Percentiles rank a stretch among this genome's conserved stretches.
Conservation (phyloP, 2,329 filamentous ascomycete genomes). For the Paracorniculantispora psalliotae region DNA sequence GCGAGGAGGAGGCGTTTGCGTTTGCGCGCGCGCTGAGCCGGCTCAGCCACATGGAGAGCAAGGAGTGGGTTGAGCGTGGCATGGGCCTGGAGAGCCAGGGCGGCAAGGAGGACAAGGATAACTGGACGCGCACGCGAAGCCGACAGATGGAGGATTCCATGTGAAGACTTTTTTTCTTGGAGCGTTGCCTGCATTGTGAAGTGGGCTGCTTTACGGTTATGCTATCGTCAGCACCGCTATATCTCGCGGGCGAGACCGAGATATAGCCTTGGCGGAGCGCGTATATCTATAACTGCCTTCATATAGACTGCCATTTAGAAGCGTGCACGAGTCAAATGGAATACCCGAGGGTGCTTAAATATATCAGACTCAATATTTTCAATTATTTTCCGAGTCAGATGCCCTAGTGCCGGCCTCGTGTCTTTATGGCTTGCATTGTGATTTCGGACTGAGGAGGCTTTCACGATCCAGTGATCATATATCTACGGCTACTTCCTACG, state of each 20-base stretch:
- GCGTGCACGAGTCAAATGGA: not conserved
- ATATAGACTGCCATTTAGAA: not conserved
- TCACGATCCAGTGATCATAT: not conserved
- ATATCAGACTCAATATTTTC: not conserved
- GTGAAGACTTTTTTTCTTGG: slow-evolving; percentile 27
- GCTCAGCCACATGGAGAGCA: slow-evolving; percentile 86
- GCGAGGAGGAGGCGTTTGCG: slow-evolving; percentile 94
- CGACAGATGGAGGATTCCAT: slow-evolving; percentile 65
- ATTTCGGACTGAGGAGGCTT: not conserved
- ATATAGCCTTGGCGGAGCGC: not conserved
- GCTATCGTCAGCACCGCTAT: too few relatives aligned
- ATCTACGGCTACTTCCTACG: not conserved
- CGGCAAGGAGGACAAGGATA: slow-evolving; percentile 60
- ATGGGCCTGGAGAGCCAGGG: slow-evolving; percentile 61
- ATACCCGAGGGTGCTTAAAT: not conserved
- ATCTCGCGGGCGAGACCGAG: not conserved
- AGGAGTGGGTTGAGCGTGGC: slow-evolving; percentile 88
- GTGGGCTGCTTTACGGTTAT: too few relatives aligned
- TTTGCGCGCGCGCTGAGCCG: slow-evolving; percentile 85
- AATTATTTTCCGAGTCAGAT: not conserved
- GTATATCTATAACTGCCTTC: slow-evolving; percentile 1
- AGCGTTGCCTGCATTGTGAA: too few relatives aligned
- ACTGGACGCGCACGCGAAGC: slow-evolving; percentile 61
- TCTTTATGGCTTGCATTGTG: not conserved
- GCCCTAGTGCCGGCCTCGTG: too few relatives aligned